Conservation (phyloP, 805 yeast species). For the Metschnikowia similis region DNA sequence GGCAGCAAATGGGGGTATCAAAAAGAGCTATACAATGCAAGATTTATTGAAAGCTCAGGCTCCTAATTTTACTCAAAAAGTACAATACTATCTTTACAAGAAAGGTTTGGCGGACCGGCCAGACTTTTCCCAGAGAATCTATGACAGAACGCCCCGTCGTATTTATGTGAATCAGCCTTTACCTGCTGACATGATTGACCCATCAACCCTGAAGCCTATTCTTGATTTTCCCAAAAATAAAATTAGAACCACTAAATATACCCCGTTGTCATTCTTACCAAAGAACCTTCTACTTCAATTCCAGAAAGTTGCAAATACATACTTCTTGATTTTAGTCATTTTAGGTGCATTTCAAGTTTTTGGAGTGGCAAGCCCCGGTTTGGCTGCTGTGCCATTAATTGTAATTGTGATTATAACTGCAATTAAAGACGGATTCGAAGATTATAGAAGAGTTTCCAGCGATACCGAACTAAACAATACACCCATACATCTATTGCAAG, state of each 20-base stretch:
- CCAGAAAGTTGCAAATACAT: conserved; percentile 83
- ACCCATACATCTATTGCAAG: conserved; percentile 51
- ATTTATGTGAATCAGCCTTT: conserved; percentile 48
- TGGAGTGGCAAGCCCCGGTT: conserved; percentile 76
- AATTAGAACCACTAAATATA: conserved; percentile 91
- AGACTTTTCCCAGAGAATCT: conserved; percentile 32
- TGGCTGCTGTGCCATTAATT: conserved; percentile 73
- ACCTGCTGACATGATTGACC: conserved; percentile 43
- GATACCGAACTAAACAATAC: conserved; percentile 74
- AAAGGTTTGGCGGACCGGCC: conserved; percentile 28
- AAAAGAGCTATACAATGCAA: conserved; percentile 10
- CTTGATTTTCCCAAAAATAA: conserved; percentile 79
- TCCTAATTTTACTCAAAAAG: conserved; percentile 8
- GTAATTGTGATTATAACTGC: conserved; percentile 75
- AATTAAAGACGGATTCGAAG: conserved; percentile 76
- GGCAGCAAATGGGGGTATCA: not conserved
- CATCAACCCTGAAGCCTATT: conserved; percentile 54
- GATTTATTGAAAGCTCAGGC: conserved; percentile 11
- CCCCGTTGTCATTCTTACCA: conserved; percentile 85
- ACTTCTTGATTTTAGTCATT: conserved; percentile 74
- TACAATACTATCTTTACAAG: conserved; percentile 16
- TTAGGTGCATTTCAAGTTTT: conserved; percentile 74
- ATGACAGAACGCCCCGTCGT: conserved; percentile 36
- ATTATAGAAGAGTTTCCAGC: conserved; percentile 65
- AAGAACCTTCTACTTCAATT: conserved; percentile 71